Conservation (phyloP, 345 rosid species). For the Lepidium sativum region DNA sequence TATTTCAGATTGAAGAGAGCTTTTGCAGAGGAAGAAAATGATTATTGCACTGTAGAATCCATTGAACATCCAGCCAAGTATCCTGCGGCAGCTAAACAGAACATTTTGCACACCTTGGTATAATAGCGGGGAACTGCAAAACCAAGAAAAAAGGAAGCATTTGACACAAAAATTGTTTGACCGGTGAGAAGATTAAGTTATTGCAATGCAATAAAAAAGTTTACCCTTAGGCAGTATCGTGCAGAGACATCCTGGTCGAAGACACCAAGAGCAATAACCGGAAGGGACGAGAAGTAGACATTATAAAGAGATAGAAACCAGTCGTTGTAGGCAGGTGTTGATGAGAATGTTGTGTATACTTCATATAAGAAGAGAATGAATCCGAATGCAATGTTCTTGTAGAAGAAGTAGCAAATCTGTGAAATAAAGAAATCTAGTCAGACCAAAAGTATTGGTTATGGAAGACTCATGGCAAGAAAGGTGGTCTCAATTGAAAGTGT, state of each 20-base stretch:
- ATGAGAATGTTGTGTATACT: constrained; percentile 68
- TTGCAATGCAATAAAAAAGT: not conserved
- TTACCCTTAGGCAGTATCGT: constrained; percentile 62
- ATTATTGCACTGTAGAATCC: constrained; percentile 53
- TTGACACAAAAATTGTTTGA: not conserved
- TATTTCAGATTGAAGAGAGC: constrained; percentile 58
- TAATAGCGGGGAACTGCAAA: constrained; percentile 66
- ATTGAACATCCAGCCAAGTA: constrained; percentile 72
- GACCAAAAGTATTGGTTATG: not conserved
- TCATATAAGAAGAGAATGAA: constrained; percentile 71
- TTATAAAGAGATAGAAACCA: constrained; percentile 78
- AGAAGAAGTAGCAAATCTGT: constrained; percentile 97
- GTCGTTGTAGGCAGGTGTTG: constrained; percentile 63
- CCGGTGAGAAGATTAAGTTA: not conserved
- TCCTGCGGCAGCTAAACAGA: constrained; percentile 77
- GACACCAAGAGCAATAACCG: constrained; percentile 73
- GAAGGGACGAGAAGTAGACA: constrained; percentile 74
- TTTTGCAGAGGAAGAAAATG: constrained; percentile 60
- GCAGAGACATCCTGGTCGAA: constrained; percentile 92
- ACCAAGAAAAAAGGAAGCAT: not conserved
- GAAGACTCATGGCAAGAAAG: not conserved
- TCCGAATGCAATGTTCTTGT: constrained; percentile 83
- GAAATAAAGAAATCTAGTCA: constrained; percentile 4
- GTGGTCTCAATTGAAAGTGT: not conserved
- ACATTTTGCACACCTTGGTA: constrained; percentile 85